Base-by-base conservation (phyloP, 2,329 filamentous ascomycete genomes). In the Fusarium virguliforme region DNA sequence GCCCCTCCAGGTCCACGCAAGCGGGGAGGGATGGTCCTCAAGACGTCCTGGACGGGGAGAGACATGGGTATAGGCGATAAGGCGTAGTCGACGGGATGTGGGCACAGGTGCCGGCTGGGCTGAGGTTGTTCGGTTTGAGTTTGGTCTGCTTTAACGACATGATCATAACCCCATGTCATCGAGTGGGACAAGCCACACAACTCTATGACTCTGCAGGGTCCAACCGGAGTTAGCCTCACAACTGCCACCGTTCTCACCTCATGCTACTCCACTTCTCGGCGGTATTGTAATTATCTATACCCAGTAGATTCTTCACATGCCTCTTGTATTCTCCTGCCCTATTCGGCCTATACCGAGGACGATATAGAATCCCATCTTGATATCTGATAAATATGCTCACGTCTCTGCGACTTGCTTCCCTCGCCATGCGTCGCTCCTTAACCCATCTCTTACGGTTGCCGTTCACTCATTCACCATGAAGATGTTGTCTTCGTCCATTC, bases 1-100 rank as follows among this genome's bases (percentile, higher is more conserved):
- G 68, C 68, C 15, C 67, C 68, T 4, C 68, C 67, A 53, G 68
- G 68, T 15, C 68, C 68, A 35, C 64, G 68, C 30, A 71, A 57
- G 43, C 64, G 68, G 59, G 68, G 58, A 35, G 67, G 68, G 18
- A 60, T 56, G 13, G 38, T 13, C 58, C 57, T 57, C 2, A 70
- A 41, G 18, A 71, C 32, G 41, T 60, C 38, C 4, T 64, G 46
- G 43, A 70, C 67, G 24, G 54, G 46, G 43, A 30, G 24, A 48
- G 46, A 50, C 46, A 50, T 50, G 46, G 46, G 12, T 30, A 30
- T 18, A 30, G 46, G 30, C 30, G 26, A 50, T 30, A 50, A 15
- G 46, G 46, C 46, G 30, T 48, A 24, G 43, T 26, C 24, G 8
- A 41, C 70, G 55, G 40, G 63, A 59, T 13, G 70, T 51, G n/a